Evolutionary conservation across 352 stramenopile genomes (phyloP).

Genomic region (Saprolegnia diclina): DNA sequence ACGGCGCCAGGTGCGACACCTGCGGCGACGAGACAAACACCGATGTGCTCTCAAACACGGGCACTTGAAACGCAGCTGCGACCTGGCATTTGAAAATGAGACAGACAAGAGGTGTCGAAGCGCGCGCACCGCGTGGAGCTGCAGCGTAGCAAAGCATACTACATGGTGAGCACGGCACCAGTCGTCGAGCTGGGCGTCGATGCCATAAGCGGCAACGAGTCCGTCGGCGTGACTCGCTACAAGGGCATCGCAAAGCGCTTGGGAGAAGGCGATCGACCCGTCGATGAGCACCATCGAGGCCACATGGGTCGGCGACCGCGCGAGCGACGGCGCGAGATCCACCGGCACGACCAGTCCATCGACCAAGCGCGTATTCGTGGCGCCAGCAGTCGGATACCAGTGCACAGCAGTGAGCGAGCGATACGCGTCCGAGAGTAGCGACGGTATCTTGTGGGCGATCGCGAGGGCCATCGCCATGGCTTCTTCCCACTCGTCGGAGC

Average conservation of each 20-base stretch:
- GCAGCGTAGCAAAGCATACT: not conserved
- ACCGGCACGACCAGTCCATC: not conserved
- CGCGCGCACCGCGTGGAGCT: not conserved
- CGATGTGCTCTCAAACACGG: not conserved
- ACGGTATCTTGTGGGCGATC: not conserved
- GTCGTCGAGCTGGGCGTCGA: conserved; percentile 2
- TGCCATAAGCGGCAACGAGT: not conserved
- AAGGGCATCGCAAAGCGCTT: not conserved
- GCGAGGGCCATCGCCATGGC: conserved; percentile 14
- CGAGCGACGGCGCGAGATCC: no score
- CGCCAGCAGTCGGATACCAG: not conserved
- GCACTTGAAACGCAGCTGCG: not conserved
- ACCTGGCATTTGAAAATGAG: no score
- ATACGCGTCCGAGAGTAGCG: not conserved
- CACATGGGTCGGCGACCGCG: no score
- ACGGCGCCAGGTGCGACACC: not conserved
- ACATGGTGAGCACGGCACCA: conserved; percentile 13
- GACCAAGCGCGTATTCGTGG: not conserved
- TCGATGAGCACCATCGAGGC: conserved; percentile 5
- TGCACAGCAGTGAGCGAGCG: not conserved
- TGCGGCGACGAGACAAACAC: no score
- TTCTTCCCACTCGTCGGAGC: not conserved
- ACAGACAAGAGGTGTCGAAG: no score
- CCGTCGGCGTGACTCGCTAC: not conserved
- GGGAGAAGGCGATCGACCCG: not conserved